Conservation (phyloP, 208 protist genomes). For the Zelonia costaricensis region DNA sequence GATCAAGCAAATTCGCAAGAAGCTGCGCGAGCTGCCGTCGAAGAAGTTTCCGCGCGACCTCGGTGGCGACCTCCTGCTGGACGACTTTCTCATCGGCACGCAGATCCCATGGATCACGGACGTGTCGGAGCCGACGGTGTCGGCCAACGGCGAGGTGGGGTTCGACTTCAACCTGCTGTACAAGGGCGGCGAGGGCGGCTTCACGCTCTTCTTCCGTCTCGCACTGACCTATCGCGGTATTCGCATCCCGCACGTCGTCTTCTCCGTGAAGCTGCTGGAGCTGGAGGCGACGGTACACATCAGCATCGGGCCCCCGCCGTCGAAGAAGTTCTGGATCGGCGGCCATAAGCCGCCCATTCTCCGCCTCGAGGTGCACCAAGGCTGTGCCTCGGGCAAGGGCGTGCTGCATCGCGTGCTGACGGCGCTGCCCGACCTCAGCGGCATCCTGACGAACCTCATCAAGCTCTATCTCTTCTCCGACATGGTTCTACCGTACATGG, state of each 20-base stretch:
- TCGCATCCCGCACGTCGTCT: constrained; percentile 73
- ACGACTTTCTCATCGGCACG: constrained; percentile 72
- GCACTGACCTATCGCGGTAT: constrained; percentile 75
- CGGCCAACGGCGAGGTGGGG: constrained; percentile 71
- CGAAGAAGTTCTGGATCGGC: constrained; percentile 86
- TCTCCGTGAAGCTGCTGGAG: constrained; percentile 66
- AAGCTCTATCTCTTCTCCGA: constrained; percentile 74
- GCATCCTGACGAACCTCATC: constrained; percentile 63
- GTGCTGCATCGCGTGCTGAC: constrained; percentile 78
- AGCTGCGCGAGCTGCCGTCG: constrained; percentile 53
- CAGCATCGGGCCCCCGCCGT: constrained; percentile 84
- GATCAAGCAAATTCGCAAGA: constrained; percentile 53
- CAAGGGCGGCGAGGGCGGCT: constrained; percentile 60
- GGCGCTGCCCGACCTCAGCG: constrained; percentile 72
- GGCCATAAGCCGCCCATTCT: constrained; percentile 63
- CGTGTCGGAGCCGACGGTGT: constrained; percentile 55
- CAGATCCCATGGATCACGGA: constrained; percentile 75
- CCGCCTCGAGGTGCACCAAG: constrained; percentile 60
- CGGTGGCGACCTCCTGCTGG: constrained; percentile 67
- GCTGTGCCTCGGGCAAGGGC: constrained; percentile 48
- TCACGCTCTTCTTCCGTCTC: constrained; percentile 65
- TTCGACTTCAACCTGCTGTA: constrained; percentile 88
- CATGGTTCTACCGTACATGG: constrained; percentile 83
- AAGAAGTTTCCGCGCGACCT: constrained; percentile 83
- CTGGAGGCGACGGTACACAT: constrained; percentile 62